phyloP scores from a whole-genome alignment of 495 filamentous ascomycete genomes.

The Trichoderma parareesei region DNA sequence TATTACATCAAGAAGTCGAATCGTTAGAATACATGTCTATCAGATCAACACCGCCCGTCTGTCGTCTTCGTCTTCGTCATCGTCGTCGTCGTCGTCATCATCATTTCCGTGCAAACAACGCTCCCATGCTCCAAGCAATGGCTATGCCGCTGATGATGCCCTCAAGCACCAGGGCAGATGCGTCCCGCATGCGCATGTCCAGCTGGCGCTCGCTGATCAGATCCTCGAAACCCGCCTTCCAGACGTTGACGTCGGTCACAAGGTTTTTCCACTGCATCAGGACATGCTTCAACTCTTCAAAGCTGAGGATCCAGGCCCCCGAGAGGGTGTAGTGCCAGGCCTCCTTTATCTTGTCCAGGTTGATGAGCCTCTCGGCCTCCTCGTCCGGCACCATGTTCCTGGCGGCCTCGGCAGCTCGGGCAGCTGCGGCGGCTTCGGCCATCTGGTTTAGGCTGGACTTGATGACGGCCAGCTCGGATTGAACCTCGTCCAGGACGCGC shows the following conservation, averaged over 20 bases:
- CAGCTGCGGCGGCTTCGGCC: slow-evolving; percentile 11
- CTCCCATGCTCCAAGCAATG: slow-evolving; percentile 3
- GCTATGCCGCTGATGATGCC: slow-evolving; percentile 66
- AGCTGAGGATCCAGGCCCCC: slow-evolving; percentile 10
- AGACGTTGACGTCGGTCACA: slow-evolving; percentile 32
- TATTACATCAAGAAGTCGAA: slow-evolving; percentile 7
- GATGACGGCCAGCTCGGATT: slow-evolving; percentile 26
- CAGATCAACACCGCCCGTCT: no score
- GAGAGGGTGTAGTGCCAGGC: slow-evolving; percentile 13
- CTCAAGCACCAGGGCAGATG: slow-evolving; percentile 62
- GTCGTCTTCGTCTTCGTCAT: no score
- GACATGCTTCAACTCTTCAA: slow-evolving; percentile 11
- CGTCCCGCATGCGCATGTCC: slow-evolving; percentile 60
- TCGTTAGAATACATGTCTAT: slow-evolving; percentile 10
- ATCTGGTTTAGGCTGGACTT: slow-evolving; percentile 19
- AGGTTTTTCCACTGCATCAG: slow-evolving; percentile 43
- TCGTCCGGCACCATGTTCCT: slow-evolving; percentile 11
- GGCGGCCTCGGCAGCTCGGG: slow-evolving; percentile 6
- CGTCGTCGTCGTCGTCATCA: background rate
- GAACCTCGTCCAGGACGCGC: slow-evolving; percentile 67
- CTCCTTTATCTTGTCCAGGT: slow-evolving; percentile 19
- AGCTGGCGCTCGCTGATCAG: slow-evolving; percentile 65
- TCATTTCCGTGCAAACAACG: slow-evolving; percentile 7
- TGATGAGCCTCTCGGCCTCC: slow-evolving; percentile 8
- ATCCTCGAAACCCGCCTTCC: slow-evolving; percentile 33